A percentile compares a stretch with the other conserved stretches of the same genome.
Evolutionary conservation across 805 yeast genomes (phyloP).

Genomic region (Kodamaea sagamina): DNA sequence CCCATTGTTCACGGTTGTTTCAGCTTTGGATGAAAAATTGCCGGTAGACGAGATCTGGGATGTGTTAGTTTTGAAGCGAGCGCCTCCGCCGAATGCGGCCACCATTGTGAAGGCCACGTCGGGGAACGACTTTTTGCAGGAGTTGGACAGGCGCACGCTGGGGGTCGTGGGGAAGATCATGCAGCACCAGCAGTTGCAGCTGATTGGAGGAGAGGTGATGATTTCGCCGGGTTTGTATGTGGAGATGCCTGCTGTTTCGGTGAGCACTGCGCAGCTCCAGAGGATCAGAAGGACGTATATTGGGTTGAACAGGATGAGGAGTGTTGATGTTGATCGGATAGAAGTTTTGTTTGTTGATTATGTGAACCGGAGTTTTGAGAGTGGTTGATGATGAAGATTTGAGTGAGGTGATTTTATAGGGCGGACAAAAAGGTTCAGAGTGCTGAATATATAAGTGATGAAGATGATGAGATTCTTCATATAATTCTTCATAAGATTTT

Average conservation of each 20-base stretch:
- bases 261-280: slow-evolving; percentile 77
- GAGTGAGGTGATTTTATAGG: too few relatives aligned
- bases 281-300: slow-evolving; percentile 82
- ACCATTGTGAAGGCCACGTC: slow-evolving; percentile 81
- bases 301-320: slow-evolving; percentile 76
- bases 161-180: slow-evolving; percentile 61
- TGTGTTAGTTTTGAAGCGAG: slow-evolving; percentile 57
- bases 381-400: slow-evolving; percentile 20
- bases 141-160: slow-evolving; percentile 72
- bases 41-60: slow-evolving; percentile 72
- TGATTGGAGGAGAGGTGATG: slow-evolving; percentile 52
- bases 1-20: slow-evolving; percentile 74
- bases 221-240: slow-evolving; percentile 50
- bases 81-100: slow-evolving; percentile 80
- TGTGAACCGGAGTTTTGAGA: slow-evolving; percentile 59
- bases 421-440: too few relatives aligned
- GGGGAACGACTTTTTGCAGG: slow-evolving; percentile 72
- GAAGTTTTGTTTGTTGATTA: slow-evolving; percentile 76
- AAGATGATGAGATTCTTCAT: too few relatives aligned
- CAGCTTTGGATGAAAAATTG: slow-evolving; percentile 50
- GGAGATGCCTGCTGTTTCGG: slow-evolving; percentile 60
- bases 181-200: slow-evolving; percentile 58
- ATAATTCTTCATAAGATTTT: too few relatives aligned
- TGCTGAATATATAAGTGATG: too few relatives aligned
- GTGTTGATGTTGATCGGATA: slow-evolving; percentile 69